Evolutionary conservation across 345 rosid species (phyloP), one percentile per base, ranked within the genome.

Genomic region (Noccaea caerulescens): DNA sequence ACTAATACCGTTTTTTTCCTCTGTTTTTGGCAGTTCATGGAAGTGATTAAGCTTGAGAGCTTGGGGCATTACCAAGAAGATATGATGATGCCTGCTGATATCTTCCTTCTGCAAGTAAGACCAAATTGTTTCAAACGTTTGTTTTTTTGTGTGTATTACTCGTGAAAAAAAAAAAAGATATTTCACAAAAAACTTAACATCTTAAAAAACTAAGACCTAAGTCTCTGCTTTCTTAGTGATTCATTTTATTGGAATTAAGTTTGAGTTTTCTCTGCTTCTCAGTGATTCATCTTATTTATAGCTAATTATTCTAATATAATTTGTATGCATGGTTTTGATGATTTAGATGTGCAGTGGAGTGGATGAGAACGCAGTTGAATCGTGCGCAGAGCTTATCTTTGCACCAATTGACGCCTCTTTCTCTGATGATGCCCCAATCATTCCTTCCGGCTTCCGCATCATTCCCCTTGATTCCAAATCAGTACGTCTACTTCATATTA

Each of bases 361-460:
- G 73, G 97, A 91, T 57, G 97, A 93, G 78, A 91, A 91, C 62
- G 88, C 97, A 16, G 66, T 83, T 43, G 97, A 96, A 41, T 82
- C 88, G 18, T 86, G 89, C 56, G 91, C 93, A 6, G 98, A 93
- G 72, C 92, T 93, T 53, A 82, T 93, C 54, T 91, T 93, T 83
- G 96, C 96, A 72, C 98, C 98, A 4, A 93, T 93, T 8, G 98
- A 93, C 65, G 97, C 98, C 20, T 91, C 98, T 36, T 88, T 93
- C 75, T 90, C 96, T 12, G 98, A 93, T 42, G 97, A 93, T 74
- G 98, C 96, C 4, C 98, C 97, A 1, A 86, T 91, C 60, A 72
- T 93, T 54, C 98, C 98, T 84, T 93, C 94, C 10, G 98, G 98
- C 27, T 93, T 93, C 72, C 96, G 98, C 68, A 88, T 93, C 74